Conservation (phyloP, 495 filamentous ascomycete genomes). For the Daldinia vernicosa region DNA sequence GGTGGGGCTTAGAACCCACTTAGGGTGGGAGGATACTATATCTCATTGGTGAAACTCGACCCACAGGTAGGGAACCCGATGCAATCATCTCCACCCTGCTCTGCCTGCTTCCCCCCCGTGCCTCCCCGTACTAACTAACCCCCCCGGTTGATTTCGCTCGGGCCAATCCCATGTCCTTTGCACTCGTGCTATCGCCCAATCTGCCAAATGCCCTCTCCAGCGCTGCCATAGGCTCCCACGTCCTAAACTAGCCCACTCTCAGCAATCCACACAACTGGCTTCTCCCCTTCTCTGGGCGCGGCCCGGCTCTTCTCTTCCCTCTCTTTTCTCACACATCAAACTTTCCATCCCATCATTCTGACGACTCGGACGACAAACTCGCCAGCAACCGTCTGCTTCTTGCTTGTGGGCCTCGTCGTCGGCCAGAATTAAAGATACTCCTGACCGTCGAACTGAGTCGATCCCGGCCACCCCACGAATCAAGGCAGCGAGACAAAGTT, state of each 20-base stretch:
- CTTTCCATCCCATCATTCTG: constrained; percentile 39
- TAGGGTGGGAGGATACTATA: background rate
- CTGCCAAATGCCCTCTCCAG: constrained; percentile 26
- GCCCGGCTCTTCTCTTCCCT: constrained; percentile 36
- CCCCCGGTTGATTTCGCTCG: constrained; percentile 42
- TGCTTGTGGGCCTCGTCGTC: constrained; percentile 35
- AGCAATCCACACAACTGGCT: constrained; percentile 17
- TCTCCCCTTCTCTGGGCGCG: constrained; percentile 35
- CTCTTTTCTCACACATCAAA: constrained; percentile 36
- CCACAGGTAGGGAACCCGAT: constrained; percentile 45
- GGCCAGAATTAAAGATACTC: constrained; percentile 27
- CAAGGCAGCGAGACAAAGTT: constrained; percentile 27
- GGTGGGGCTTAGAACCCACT: constrained; percentile 10
- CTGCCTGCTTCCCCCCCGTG: constrained; percentile 19
- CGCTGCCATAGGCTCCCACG: constrained; percentile 21
- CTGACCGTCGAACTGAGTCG: constrained; percentile 33
- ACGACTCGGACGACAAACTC: constrained; percentile 40
- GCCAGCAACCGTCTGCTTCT: constrained; percentile 21
- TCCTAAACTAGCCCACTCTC: constrained; percentile 13
- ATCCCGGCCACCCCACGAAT: constrained; percentile 23
- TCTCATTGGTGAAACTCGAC: constrained; percentile 32
- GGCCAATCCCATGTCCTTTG: constrained; percentile 42
- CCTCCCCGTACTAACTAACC: constrained; percentile 20
- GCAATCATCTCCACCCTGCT: constrained; percentile 41
- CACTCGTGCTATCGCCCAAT: constrained; percentile 39